Evolutionary conservation across 176 grass and related monocot genomes (phyloP), one percentile per base, ranked within the genome.

Genomic region (Ananas comosus): DNA sequence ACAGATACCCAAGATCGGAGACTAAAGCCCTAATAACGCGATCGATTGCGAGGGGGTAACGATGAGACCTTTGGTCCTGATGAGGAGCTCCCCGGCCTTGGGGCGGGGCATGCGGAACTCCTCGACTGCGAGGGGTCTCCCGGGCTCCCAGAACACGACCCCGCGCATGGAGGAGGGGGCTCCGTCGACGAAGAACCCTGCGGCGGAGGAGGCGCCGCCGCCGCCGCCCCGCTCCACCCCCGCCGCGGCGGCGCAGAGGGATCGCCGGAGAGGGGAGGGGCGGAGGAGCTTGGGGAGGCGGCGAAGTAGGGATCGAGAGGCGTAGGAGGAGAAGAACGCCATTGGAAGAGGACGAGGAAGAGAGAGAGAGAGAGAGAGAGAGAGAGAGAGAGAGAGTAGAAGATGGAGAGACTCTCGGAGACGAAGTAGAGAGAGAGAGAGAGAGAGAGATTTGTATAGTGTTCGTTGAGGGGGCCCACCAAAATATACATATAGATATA

Each of bases 81-180:
- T 81, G 59, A 99, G 89, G 76, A 90, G 3, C 89, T 99, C 94
- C 59, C 94, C 94, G 68, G 89, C 82, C 80, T 99, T 99, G 71
- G 94, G 94, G 3, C 86, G 77, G 42, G 94, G 94, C 94, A 99
- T 99, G 50, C 64, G 78, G 69, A 99, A 92, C 50, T 99, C 94
- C 86, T 99, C 94, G 67, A 90, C 64, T 8, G 89, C 82, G 22
- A 97, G 89, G 51, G 94, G 89, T 10, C 94, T 86, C 56, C 90
- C 90, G n/a, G 94, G 82, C 80, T 97, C 94, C 82, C 90, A 92
- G 87, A 97, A 97, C 68, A 97, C 89, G 4, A 83, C 68, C 51
- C 77, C 89, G 68, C 82, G 82, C 94, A 97, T 93, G 77, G 64
- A 97, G 80, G 86, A 90, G 9, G 89, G 80, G 23, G 81, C 89